A percentile compares a stretch with the other conserved stretches of the same genome.
These are phyloP conservation scores for Eucalyptus viminalis DNA, from an alignment of 345 rosid species.

Conservation along the genomic window DNA sequence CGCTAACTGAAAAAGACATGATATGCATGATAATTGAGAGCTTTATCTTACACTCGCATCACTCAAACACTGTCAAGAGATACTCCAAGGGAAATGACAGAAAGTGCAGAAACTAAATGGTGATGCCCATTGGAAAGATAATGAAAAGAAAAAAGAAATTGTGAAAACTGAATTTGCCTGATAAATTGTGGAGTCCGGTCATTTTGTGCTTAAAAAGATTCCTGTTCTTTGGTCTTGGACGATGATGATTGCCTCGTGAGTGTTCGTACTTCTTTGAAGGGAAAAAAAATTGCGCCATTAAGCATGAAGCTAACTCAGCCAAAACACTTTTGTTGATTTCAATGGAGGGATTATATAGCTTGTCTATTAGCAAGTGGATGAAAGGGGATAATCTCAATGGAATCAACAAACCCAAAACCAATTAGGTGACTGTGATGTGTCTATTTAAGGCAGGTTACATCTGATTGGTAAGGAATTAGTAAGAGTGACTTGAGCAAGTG, in stretches of 20 bases:
- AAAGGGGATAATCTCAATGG: neutral
- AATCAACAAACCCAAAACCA: neutral
- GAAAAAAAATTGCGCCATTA: neutral
- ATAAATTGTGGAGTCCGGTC: neutral
- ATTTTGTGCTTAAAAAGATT: neutral
- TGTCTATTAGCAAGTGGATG: neutral
- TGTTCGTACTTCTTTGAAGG: neutral
- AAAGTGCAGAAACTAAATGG: neutral
- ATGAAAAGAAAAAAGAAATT: neutral
- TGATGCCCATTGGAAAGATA: neutral
- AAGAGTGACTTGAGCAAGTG: neutral
- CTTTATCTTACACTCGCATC: neutral
- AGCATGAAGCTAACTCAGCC: neutral
- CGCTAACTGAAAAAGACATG: constrained; percentile 8
- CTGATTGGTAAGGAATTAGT: neutral
- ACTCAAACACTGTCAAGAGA: neutral
- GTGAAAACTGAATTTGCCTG: neutral
- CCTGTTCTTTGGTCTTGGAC: neutral
- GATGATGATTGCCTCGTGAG: neutral
- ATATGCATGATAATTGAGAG: neutral
- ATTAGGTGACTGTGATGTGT: neutral
- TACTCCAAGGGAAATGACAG: neutral
- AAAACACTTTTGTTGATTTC: neutral
- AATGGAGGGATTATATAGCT: neutral
- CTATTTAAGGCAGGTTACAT: neutral